Evolutionary conservation across 2,329 filamentous ascomycete genomes (phyloP), one percentile per base, ranked within the genome.

Genomic region (Thielaviopsis punctulata): DNA sequence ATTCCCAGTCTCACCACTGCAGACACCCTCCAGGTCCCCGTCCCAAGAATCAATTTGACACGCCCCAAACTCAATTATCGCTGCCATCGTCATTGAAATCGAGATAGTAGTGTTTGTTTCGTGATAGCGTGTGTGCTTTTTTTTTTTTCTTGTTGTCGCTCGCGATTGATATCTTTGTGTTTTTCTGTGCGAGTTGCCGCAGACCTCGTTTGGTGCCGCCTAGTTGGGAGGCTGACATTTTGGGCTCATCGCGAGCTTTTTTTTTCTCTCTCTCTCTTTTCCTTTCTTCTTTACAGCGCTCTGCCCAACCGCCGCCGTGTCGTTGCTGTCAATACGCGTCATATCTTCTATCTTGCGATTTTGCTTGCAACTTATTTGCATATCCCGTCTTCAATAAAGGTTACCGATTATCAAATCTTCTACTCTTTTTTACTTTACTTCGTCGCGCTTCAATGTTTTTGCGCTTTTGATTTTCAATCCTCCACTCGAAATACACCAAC

Each of bases 1-100:
- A 51, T 54, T 51, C 47, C 52, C 48, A 54, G 45, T 54, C 52
- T 54, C 52, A 54, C 52, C 52, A 44, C 52, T 54, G 52, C 52
- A 54, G 52, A 54, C 52, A 54, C 52, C 52, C 52, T 52, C 48
- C 48, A 33, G 49, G 51, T 36, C 52, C 52, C 49, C 49, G 45
- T 54, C 52, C 45, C 45, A 49, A 27, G 41, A 30, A 27, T 51
- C 45, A 30, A 48, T 54, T 52, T 43, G 52, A 53, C 52, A 54
- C 52, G 46, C 52, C 52, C 52, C 52, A 54, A 48, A 48, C 30
- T 48, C 49, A 46, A 49, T 43, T n/a, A 43, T 36, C 33, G 48
- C 45, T 18, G 23, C 23, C 49, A 54, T 51, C 39, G 22, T 43
- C 44, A 44, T 45, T 51, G 49, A 45, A 33, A 51, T 51, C 27